Evolutionary conservation across 2,329 filamentous ascomycete genomes (phyloP).

Genomic region (Pestalotiopsis sp.): DNA sequence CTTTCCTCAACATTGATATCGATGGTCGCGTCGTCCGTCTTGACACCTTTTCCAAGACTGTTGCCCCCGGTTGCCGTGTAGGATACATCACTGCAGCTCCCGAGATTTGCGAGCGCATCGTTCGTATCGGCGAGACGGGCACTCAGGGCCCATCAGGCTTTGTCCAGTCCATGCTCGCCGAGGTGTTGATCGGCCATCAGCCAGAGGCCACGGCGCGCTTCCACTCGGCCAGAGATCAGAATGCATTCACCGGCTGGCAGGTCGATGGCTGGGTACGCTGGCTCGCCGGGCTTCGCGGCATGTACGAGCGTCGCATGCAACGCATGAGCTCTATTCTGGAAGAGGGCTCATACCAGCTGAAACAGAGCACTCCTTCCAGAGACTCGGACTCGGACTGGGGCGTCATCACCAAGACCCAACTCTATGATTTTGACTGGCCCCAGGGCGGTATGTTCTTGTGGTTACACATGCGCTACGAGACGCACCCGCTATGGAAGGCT

Average conservation of each 20-base stretch:
- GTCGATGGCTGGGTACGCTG: slow-evolving; percentile 87
- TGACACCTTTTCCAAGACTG: slow-evolving; percentile 92
- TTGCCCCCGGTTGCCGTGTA: slow-evolving; percentile 85
- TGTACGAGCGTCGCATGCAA: slow-evolving; percentile 85
- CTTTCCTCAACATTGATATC: slow-evolving; percentile 78
- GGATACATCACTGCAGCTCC: slow-evolving; percentile 92
- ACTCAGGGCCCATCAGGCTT: slow-evolving; percentile 90
- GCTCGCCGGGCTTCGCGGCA: slow-evolving; percentile 81
- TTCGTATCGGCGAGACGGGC: slow-evolving; percentile 73
- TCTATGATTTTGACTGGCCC: slow-evolving; percentile 80
- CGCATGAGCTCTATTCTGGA: slow-evolving; percentile 77
- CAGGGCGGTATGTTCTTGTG: slow-evolving; percentile 93
- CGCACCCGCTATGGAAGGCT: slow-evolving; percentile 67
- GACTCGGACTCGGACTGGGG: slow-evolving; percentile 66
- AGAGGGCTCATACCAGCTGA: slow-evolving; percentile 65
- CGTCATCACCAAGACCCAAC: slow-evolving; percentile 71
- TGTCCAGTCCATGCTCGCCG: slow-evolving; percentile 80
- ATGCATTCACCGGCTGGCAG: slow-evolving; percentile 66
- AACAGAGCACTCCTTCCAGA: slow-evolving; percentile 56
- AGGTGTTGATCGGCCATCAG: slow-evolving; percentile 74
- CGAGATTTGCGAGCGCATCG: slow-evolving; percentile 71
- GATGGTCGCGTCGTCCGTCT: slow-evolving; percentile 88
- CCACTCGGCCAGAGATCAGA: slow-evolving; percentile 48
- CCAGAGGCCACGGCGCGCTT: slow-evolving; percentile 48
- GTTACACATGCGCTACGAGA: slow-evolving; percentile 71